Percentiles rank a stretch among this genome's conserved stretches.
Evolutionary conservation across 108 stramenopile species (phyloP).

Genomic region (Cylindrotheca closterium): DNA sequence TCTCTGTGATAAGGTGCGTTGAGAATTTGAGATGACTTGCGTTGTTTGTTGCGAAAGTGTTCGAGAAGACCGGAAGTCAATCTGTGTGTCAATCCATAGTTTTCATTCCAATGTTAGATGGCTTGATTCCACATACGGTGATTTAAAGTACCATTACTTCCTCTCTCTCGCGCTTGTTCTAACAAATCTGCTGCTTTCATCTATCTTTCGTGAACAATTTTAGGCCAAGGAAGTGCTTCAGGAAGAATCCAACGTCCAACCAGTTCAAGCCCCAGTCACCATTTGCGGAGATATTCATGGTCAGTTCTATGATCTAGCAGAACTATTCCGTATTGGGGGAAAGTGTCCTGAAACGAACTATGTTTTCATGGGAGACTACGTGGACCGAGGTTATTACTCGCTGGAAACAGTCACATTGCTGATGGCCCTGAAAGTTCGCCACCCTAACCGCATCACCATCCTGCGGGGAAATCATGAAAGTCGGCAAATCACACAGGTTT

Average conservation of each 20-base stretch:
- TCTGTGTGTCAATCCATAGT: no score
- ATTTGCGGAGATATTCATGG: slow-evolving; percentile 94
- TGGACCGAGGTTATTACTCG: slow-evolving; percentile 92
- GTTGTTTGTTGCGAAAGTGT: no score
- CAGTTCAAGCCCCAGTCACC: slow-evolving; percentile 89
- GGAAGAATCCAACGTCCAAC: slow-evolving; percentile 86
- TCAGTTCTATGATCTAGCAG: slow-evolving; percentile 92
- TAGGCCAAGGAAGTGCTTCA: slow-evolving; percentile 67
- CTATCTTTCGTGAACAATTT: background rate
- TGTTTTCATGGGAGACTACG: slow-evolving; percentile 93
- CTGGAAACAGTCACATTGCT: slow-evolving; percentile 92
- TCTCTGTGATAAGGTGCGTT: slow-evolving; percentile 83
- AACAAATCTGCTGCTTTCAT: no score
- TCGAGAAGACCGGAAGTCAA: no score
- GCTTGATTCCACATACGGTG: no score
- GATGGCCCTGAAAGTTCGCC: slow-evolving; percentile 86
- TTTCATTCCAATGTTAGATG: no score
- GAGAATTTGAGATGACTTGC: no score
- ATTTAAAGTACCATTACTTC: no score
- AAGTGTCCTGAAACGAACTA: slow-evolving; percentile 86
- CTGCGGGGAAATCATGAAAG: slow-evolving; percentile 94
- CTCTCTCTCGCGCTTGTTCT: no score
- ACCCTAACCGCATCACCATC: slow-evolving; percentile 85
- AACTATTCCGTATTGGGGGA: slow-evolving; percentile 83
- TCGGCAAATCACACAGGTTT: slow-evolving; percentile 92